A percentile compares a stretch with the other conserved stretches of the same genome.
Evolutionary conservation across 768 basidiomycete genomes (phyloP).

Genomic region (Symmetrospora coprosmae): DNA sequence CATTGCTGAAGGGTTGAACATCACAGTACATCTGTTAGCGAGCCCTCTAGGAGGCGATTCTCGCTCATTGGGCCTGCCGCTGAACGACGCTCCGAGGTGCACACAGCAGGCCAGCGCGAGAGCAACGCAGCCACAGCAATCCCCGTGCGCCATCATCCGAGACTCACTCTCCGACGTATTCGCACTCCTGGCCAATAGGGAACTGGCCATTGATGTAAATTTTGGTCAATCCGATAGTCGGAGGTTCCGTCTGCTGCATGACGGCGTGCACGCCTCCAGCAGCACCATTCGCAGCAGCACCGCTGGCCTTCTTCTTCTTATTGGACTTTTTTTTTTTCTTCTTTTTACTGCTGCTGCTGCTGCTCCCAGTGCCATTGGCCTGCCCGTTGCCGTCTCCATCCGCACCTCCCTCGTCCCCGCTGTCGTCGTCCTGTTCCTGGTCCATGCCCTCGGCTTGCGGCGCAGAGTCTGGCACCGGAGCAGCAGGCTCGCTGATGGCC

Average conservation of each 20-base stretch:
- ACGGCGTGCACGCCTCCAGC: too few species aligned
- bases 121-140: neutral
- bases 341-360: conserved; percentile 16
- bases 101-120: neutral
- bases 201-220: conserved; percentile 73
- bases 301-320: conserved; percentile 58
- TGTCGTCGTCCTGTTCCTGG: conserved; percentile 34
- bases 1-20: conserved; percentile 58
- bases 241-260: conserved; percentile 88
- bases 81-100: neutral
- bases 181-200: conserved; percentile 80
- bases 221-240: conserved; percentile 72
- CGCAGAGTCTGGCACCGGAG: conserved; percentile 4
- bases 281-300: conserved; percentile 1
- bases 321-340: conserved; percentile 48
- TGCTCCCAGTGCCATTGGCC: conserved; percentile 20
- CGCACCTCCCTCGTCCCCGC: conserved; percentile 34
- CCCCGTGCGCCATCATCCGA: neutral
- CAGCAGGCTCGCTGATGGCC: neutral
- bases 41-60: neutral
- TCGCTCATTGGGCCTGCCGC: neutral
- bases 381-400: conserved; percentile 28
- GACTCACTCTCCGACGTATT: conserved; percentile 80
- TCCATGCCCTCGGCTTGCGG: conserved; percentile 19
- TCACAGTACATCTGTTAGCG: too few species aligned